These are phyloP conservation scores for Xylaria palmicola DNA, from an alignment of 495 filamentous ascomycete genomes.

Conservation along the genomic window DNA sequence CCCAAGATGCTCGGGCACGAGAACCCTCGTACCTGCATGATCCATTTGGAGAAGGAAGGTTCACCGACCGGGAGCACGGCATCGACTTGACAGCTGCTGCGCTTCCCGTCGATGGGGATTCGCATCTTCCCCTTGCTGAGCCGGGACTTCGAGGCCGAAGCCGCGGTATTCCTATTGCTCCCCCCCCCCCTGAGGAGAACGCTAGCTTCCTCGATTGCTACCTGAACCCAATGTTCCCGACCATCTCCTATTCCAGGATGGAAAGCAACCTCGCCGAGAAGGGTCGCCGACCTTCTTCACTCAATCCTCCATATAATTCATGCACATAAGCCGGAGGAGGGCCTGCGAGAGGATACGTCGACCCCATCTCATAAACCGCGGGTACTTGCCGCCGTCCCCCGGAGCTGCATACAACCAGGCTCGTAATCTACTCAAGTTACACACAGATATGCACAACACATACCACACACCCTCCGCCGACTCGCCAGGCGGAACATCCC, in stretches of 20 bases:
- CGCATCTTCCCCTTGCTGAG: neutral
- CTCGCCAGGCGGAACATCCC: too few relatives aligned
- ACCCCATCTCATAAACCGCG: neutral
- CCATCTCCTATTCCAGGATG: neutral
- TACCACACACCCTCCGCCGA: neutral
- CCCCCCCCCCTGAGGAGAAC: too few relatives aligned
- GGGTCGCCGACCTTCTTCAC: neutral
- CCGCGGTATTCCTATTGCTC: neutral
- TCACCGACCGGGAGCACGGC: neutral
- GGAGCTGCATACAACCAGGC: neutral
- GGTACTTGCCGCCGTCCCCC: neutral
- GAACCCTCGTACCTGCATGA: neutral
- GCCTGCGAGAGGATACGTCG: neutral
- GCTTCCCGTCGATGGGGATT: neutral
- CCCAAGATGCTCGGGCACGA: too few relatives aligned
- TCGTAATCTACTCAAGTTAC: neutral
- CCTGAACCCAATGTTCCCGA: neutral
- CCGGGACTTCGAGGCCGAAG: neutral
- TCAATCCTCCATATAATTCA: neutral
- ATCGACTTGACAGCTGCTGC: neutral
- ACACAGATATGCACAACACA: neutral
- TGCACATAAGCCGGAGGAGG: too few relatives aligned
- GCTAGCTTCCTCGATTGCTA: too few relatives aligned
- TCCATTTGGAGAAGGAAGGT: neutral
- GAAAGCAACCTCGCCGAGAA: neutral